phyloP scores from a whole-genome alignment of 2,329 filamentous ascomycete species.

The Stachybotrys chartarum region DNA sequence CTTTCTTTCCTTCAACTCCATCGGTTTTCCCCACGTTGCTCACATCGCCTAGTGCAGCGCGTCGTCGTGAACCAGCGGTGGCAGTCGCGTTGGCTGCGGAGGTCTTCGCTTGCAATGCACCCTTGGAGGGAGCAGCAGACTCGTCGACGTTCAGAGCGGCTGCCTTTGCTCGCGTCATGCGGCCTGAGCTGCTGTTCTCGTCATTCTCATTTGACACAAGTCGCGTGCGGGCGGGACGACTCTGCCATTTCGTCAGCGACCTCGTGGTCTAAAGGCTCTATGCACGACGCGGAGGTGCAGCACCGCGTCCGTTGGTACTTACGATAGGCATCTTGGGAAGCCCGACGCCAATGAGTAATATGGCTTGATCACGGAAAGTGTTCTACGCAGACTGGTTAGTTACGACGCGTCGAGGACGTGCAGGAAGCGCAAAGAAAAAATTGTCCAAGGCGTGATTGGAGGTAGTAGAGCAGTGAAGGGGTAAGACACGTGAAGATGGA shows the following conservation, averaged over 20 bases:
- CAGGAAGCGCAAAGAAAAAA: constrained; percentile 2
- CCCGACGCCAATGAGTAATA: constrained; percentile 13
- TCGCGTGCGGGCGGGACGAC: constrained; percentile 66
- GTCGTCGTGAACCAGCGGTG: constrained; percentile 55
- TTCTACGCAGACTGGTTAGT: constrained; percentile 12
- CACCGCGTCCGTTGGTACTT: constrained; percentile 10
- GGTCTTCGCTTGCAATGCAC: constrained; percentile 66
- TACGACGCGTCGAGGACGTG: constrained; percentile 15
- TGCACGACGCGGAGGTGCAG: neutral
- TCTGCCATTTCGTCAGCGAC: constrained; percentile 31
- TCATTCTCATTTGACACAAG: constrained; percentile 88
- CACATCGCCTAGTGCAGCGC: constrained; percentile 83
- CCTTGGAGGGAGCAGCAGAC: constrained; percentile 47
- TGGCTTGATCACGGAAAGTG: constrained; percentile 11
- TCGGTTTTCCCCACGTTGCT: constrained; percentile 89
- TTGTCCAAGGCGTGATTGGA: constrained; percentile 1
- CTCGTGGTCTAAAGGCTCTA: neutral
- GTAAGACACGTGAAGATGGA: constrained; percentile 18
- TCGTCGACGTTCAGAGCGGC: constrained; percentile 66
- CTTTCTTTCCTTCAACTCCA: constrained; percentile 68
- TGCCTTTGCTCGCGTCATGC: constrained; percentile 88
- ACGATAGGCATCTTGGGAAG: constrained; percentile 28
- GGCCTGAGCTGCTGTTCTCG: constrained; percentile 74
- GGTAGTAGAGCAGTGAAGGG: constrained; percentile 1
- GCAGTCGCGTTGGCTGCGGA: constrained; percentile 41